Evolutionary conservation across 1,284 basidiomycete species (phyloP).

Genomic region (Wallemia mellicola): DNA sequence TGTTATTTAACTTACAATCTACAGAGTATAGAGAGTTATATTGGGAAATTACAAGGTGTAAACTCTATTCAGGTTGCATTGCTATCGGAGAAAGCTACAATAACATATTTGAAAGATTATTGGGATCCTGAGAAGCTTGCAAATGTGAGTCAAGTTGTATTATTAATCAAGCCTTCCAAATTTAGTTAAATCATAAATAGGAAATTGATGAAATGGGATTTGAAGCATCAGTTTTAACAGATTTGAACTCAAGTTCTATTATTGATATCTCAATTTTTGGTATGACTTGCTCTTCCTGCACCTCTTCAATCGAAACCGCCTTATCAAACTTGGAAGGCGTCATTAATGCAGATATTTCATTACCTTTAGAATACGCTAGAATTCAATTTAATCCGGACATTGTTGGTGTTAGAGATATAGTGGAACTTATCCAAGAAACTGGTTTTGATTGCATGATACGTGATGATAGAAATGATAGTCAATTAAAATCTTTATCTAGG

Average conservation of each 20-base stretch:
- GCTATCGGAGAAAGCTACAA: slow-evolving; percentile 64
- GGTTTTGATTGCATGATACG: slow-evolving; percentile 69
- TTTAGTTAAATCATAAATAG: slow-evolving; percentile 16
- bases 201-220: slow-evolving; percentile 82
- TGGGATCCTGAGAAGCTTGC: slow-evolving; percentile 58
- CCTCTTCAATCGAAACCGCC: slow-evolving; percentile 40
- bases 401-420: slow-evolving; percentile 49
- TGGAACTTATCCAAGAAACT: slow-evolving; percentile 57
- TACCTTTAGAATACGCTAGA: slow-evolving; percentile 38
- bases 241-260: slow-evolving; percentile 22
- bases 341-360: slow-evolving; percentile 34
- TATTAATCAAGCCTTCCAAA: neutral
- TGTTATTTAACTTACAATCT: slow-evolving; percentile 2
- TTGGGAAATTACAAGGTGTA: slow-evolving; percentile 60
- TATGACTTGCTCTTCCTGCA: slow-evolving; percentile 68
- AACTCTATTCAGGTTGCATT: slow-evolving; percentile 67
- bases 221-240: slow-evolving; percentile 44
- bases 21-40: slow-evolving; percentile 58
- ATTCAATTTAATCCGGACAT: slow-evolving; percentile 45
- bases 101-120: slow-evolving; percentile 53
- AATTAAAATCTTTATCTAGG: slow-evolving; percentile 62
- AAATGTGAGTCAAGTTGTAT: slow-evolving; percentile 22
- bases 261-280: slow-evolving; percentile 40
- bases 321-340: slow-evolving; percentile 45
- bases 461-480: slow-evolving; percentile 52